These are phyloP conservation scores for Periconia sp. DNA, from an alignment of 2,329 filamentous ascomycete genomes.

Conservation along the genomic window DNA sequence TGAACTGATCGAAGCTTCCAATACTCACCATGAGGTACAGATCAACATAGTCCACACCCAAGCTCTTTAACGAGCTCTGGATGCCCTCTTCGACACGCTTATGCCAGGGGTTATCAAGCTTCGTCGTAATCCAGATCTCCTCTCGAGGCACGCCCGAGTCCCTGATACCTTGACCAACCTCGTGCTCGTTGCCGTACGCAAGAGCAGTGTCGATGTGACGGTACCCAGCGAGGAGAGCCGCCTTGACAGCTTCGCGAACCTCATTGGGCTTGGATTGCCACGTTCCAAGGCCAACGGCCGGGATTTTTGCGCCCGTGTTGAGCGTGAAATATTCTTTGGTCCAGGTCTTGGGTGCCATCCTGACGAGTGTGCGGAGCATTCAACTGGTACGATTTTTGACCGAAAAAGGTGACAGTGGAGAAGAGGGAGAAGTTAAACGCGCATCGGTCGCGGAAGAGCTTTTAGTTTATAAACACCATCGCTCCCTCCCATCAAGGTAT, in stretches of 20 bases:
- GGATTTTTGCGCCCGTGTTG: conserved; percentile 72
- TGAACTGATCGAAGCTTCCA: too few species aligned
- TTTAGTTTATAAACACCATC: too few species aligned
- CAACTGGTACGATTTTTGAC: too few species aligned
- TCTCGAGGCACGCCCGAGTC: conserved; percentile 68
- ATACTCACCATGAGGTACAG: conserved; percentile 67
- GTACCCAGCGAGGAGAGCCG: conserved; percentile 71
- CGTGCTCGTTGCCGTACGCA: conserved; percentile 79
- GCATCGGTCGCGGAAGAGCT: too few species aligned
- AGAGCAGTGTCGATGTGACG: conserved; percentile 78
- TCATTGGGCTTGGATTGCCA: conserved; percentile 77
- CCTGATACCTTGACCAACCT: conserved; percentile 75
- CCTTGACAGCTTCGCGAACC: conserved; percentile 73
- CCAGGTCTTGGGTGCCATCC: conserved; percentile 39
- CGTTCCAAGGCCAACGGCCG: conserved; percentile 75
- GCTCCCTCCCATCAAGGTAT: too few species aligned
- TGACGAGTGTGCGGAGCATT: conserved; percentile 36
- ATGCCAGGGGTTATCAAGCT: conserved; percentile 83
- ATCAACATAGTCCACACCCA: conserved; percentile 71
- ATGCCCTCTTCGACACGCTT: conserved; percentile 64
- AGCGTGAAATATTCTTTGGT: conserved; percentile 45
- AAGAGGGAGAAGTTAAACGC: conserved; percentile 3
- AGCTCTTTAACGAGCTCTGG: conserved; percentile 65
- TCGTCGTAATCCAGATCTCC: conserved; percentile 78
- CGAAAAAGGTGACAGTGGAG: background rate